These are phyloP conservation scores for Boletus calvinii DNA, from an alignment of 1,284 basidiomycete species.

Conservation along the genomic window DNA sequence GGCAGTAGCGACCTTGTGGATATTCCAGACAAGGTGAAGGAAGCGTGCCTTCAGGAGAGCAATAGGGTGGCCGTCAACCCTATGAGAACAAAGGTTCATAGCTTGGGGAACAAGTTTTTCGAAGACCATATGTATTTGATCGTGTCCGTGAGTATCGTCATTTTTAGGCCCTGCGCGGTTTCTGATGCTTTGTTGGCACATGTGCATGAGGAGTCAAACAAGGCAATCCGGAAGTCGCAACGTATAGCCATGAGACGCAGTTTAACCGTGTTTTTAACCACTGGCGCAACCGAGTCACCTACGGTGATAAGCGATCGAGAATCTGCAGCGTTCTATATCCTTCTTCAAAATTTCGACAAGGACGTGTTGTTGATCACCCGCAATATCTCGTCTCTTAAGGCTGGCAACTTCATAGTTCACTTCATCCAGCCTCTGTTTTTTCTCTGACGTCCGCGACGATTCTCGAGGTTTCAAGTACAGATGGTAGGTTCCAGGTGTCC, in stretches of 20 bases:
- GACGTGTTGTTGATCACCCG: neutral
- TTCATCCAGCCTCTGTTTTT: slow-evolving; percentile 10
- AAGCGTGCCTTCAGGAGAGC: neutral
- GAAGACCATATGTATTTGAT: neutral
- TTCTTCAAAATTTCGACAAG: neutral
- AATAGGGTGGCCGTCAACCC: neutral
- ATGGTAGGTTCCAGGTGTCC: neutral
- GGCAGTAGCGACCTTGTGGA: neutral
- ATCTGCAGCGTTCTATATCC: neutral
- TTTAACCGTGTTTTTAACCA: neutral
- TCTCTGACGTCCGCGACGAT: neutral
- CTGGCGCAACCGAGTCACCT: neutral
- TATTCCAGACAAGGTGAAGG: neutral
- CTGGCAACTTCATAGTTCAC: slow-evolving; percentile 1
- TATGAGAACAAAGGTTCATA: neutral
- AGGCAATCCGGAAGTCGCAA: neutral
- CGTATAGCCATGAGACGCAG: neutral
- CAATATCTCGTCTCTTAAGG: neutral
- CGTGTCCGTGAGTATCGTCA: neutral
- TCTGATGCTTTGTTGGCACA: neutral
- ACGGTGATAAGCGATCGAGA: neutral
- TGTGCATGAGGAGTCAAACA: neutral
- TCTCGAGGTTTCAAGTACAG: neutral
- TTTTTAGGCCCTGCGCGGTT: neutral
- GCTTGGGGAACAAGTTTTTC: neutral